Conservation (phyloP, 2,329 filamentous ascomycete genomes). For the Pseudocercospora cruenta region DNA sequence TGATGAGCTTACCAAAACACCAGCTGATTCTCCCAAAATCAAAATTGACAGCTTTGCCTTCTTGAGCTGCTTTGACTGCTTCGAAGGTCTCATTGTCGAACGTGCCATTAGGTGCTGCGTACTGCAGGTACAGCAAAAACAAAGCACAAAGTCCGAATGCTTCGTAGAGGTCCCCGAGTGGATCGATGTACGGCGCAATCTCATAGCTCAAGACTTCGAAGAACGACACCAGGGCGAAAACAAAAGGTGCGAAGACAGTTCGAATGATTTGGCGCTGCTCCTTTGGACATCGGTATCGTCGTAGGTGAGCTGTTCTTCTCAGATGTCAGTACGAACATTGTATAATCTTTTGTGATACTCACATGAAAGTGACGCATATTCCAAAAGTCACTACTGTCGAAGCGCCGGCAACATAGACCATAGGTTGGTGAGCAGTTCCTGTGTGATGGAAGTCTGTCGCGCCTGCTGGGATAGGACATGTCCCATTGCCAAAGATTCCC, state of each 20-base stretch:
- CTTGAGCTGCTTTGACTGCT: conserved; percentile 27
- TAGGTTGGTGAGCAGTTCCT: conserved; percentile 27
- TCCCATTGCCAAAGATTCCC: conserved; percentile 9
- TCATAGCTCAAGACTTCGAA: conserved; percentile 33
- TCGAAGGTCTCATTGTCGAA: conserved; percentile 30
- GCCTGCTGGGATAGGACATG: conserved; percentile 34
- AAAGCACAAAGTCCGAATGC: conserved; percentile 35
- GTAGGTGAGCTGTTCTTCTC: conserved; percentile 29
- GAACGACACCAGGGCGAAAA: conserved; percentile 30
- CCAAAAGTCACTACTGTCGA: conserved; percentile 25
- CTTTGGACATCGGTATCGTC: conserved; percentile 34
- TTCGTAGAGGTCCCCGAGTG: conserved; percentile 37
- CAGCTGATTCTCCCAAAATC: conserved; percentile 31
- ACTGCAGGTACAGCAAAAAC: conserved; percentile 36
- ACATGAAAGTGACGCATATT: conserved; percentile 29
- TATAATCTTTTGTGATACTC: not conserved
- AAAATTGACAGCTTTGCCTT: conserved; percentile 18
- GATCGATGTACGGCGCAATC: conserved; percentile 34
- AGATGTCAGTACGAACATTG: not conserved
- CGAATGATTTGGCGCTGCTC: conserved; percentile 39
- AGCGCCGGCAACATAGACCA: conserved; percentile 24
- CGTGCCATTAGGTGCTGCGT: conserved; percentile 28
- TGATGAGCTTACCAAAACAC: conserved; percentile 19
- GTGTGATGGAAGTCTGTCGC: conserved; percentile 44
- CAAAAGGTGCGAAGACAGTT: conserved; percentile 32